These are phyloP conservation scores for Ceratobasidium sp. DNA, from an alignment of 1,284 basidiomycete species.

Conservation along the genomic window DNA sequence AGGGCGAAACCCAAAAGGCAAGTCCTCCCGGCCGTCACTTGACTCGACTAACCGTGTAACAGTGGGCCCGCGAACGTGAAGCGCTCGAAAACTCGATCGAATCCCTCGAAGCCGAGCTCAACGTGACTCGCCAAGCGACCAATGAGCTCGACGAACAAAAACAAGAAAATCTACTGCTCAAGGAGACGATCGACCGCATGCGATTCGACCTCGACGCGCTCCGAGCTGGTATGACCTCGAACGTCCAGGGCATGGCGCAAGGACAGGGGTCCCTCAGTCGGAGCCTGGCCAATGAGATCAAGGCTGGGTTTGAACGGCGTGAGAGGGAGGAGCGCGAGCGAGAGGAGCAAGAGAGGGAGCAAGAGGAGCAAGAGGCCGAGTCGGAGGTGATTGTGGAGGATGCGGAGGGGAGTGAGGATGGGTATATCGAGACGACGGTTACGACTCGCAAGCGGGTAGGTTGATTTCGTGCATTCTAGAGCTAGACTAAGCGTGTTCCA, in stretches of 20 bases:
- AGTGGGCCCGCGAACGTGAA: constrained; percentile 59
- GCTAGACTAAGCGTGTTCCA: constrained; percentile 46
- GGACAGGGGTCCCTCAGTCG: constrained; percentile 68
- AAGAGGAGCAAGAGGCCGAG: constrained; percentile 45
- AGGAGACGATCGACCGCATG: constrained; percentile 92
- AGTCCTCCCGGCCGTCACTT: constrained; percentile 5
- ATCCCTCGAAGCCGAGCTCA: constrained; percentile 70
- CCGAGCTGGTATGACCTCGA: constrained; percentile 57
- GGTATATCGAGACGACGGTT: constrained; percentile 62
- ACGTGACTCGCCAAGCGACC: constrained; percentile 70
- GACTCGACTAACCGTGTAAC: not conserved
- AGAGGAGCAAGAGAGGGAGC: constrained; percentile 55
- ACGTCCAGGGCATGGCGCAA: constrained; percentile 49
- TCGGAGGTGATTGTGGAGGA: constrained; percentile 47
- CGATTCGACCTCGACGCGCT: constrained; percentile 90
- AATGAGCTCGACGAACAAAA: constrained; percentile 83
- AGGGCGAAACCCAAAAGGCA: constrained; percentile 64
- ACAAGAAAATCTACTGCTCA: constrained; percentile 86
- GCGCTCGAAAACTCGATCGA: constrained; percentile 70
- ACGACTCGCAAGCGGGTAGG: constrained; percentile 78
- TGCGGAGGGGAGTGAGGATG: constrained; percentile 63
- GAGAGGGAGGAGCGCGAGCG: constrained; percentile 44
- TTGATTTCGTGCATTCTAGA: constrained; percentile 40
- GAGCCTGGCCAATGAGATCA: constrained; percentile 81
- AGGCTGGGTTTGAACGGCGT: constrained; percentile 59